These are phyloP conservation scores for Fusarium tjaetaba DNA, from an alignment of 2,329 filamentous ascomycete species.

Conservation along the genomic window DNA sequence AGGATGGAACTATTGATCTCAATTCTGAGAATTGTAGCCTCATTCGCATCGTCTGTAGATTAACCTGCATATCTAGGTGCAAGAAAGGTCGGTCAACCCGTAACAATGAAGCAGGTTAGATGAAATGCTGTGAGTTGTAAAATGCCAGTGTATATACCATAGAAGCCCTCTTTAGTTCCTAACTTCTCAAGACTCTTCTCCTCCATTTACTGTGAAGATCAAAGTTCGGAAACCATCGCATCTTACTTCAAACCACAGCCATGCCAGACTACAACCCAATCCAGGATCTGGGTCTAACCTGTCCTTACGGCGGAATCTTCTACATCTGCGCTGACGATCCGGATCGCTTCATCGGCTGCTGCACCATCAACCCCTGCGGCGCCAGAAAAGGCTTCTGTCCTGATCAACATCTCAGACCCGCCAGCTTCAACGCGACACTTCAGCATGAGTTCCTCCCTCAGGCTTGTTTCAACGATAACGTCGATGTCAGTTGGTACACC, in stretches of 20 bases:
- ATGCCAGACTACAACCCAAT: conserved; percentile 22
- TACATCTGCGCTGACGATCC: conserved; percentile 50
- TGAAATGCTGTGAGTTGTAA: background rate
- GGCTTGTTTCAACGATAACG: conserved; percentile 42
- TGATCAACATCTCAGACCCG: conserved; percentile 32
- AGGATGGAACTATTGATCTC: accelerated
- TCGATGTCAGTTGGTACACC: conserved; percentile 46
- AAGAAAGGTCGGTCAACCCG: background rate
- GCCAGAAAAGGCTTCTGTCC: conserved; percentile 29
- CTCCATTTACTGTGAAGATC: accelerated
- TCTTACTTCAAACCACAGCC: background rate
- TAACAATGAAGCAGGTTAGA: background rate
- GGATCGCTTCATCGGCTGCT: conserved; percentile 54
- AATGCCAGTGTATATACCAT: background rate
- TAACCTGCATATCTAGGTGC: background rate
- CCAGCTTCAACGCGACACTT: conserved; percentile 43
- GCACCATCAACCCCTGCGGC: conserved; percentile 48
- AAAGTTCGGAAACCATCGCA: background rate
- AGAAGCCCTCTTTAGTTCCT: background rate
- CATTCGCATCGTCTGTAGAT: background rate
- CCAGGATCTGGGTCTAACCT: conserved; percentile 43
- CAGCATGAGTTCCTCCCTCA: conserved; percentile 46
- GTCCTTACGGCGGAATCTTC: conserved; percentile 47
- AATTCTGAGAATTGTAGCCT: background rate
- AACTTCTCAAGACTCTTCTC: too few species aligned